phyloP scores from a whole-genome alignment of 108 stramenopile genomes.

The Conticribra guillardii region DNA sequence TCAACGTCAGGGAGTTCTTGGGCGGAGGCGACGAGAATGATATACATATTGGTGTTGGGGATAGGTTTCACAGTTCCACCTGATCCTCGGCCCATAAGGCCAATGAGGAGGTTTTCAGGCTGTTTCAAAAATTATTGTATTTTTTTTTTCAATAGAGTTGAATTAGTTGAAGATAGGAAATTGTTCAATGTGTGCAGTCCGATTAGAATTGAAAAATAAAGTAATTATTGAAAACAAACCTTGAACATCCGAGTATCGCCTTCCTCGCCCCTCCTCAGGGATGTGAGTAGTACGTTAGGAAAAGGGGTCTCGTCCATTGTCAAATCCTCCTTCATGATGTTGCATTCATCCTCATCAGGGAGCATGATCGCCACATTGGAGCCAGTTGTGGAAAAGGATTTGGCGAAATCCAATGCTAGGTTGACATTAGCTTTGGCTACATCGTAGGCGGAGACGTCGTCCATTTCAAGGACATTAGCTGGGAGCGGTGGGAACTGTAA shows the following conservation, averaged over 20 bases:
- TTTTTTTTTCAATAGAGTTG: background rate
- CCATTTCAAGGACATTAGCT: constrained; percentile 87
- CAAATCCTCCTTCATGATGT: constrained; percentile 69
- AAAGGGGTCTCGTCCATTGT: constrained; percentile 49
- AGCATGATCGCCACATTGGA: constrained; percentile 75
- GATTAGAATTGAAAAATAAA: no score
- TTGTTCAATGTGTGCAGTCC: no score
- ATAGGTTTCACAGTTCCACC: constrained; percentile 74
- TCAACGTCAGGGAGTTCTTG: constrained; percentile 96
- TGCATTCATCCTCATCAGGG: constrained; percentile 81
- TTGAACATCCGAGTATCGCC: constrained; percentile 78
- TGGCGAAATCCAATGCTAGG: constrained; percentile 88
- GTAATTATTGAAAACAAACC: no score
- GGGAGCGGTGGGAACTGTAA: constrained; percentile 85
- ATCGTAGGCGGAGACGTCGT: constrained; percentile 91
- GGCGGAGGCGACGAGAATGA: constrained; percentile 81
- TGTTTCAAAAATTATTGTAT: background rate
- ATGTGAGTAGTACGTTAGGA: constrained; percentile 66
- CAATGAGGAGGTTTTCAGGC: constrained; percentile 85
- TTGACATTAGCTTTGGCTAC: constrained; percentile 91
- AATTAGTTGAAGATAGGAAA: no score
- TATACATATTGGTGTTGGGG: constrained; percentile 76
- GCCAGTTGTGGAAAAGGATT: constrained; percentile 61
- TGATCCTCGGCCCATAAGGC: constrained; percentile 74
- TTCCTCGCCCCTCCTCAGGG: constrained; percentile 62